phyloP scores from a whole-genome alignment of 177 flowering plant species.

The Vitis hybrid region DNA sequence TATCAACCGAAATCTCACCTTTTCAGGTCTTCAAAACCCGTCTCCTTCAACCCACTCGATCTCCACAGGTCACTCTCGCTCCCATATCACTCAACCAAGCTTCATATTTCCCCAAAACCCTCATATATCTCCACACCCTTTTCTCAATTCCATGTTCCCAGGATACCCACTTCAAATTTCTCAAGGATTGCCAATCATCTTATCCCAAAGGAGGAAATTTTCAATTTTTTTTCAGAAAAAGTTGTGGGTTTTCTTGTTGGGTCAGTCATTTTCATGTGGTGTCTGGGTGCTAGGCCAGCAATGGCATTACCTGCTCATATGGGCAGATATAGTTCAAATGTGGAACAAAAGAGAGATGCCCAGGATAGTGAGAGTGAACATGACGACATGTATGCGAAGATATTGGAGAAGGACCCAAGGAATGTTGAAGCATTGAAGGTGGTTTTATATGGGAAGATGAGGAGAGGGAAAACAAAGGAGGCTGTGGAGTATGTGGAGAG shows the following conservation, averaged over 20 bases:
- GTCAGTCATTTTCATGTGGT: slow-evolving; percentile 55
- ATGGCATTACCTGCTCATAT: slow-evolving; percentile 30
- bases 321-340: slow-evolving; percentile 11
- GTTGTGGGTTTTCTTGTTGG: slow-evolving; percentile 55
- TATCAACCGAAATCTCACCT: slow-evolving; percentile 1
- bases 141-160: slow-evolving; percentile 8
- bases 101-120: slow-evolving; percentile 2
- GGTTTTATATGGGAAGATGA: slow-evolving; percentile 72
- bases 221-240: slow-evolving; percentile 29
- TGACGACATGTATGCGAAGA: slow-evolving; percentile 55
- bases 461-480: slow-evolving; percentile 59
- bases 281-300: slow-evolving; percentile 32
- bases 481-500: slow-evolving; percentile 74
- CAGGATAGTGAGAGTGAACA: slow-evolving; percentile 31
- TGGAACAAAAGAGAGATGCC: slow-evolving; percentile 27
- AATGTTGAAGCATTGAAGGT: slow-evolving; percentile 78
- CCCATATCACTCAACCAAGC: slow-evolving; percentile 2
- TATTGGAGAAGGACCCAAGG: slow-evolving; percentile 64
- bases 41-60: background rate
- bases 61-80: background rate
- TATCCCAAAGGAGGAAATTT: slow-evolving; percentile 16
- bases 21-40: background rate
- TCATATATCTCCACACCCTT: background rate
- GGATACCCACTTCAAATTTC: slow-evolving; percentile 14
- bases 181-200: background rate